Conservation (phyloP, 192 early-diverging fungal genomes). For the Piromyces finnis region DNA sequence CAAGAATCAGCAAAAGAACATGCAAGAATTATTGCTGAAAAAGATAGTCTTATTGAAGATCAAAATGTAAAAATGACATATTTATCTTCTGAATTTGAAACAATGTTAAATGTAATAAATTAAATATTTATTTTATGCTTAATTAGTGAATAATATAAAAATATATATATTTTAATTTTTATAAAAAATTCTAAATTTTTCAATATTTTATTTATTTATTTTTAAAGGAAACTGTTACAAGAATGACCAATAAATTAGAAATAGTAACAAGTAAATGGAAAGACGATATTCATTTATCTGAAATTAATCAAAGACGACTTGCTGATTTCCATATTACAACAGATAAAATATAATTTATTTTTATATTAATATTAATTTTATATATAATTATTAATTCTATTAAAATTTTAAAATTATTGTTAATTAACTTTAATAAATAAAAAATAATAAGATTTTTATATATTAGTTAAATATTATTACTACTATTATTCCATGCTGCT, state of each 20-base stretch:
- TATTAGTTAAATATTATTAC: too few relatives aligned
- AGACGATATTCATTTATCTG: slow-evolving; percentile 24
- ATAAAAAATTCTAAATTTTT: too few relatives aligned
- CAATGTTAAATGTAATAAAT: slow-evolving; percentile 30
- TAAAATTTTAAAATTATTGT: too few relatives aligned
- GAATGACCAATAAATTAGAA: slow-evolving; percentile 33
- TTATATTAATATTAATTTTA: too few relatives aligned
- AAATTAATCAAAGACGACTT: slow-evolving; percentile 19
- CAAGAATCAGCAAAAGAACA: slow-evolving; percentile 27
- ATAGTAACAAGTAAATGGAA: slow-evolving; percentile 20
- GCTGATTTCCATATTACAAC: slow-evolving; percentile 22
- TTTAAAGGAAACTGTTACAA: slow-evolving; percentile 26
- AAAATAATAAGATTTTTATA: too few relatives aligned
- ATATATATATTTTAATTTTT: too few relatives aligned
- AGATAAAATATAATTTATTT: background rate
- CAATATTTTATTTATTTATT: background rate
- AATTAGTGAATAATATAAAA: background rate
- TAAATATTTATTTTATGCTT: background rate
- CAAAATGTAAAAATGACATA: slow-evolving; percentile 44
- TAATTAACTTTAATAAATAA: too few relatives aligned
- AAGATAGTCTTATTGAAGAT: slow-evolving; percentile 32
- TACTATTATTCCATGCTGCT: too few relatives aligned
- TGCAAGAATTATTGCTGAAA: slow-evolving; percentile 13
- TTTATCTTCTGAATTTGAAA: slow-evolving; percentile 36
- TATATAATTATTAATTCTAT: too few relatives aligned